Base-by-base conservation (phyloP, 2,329 filamentous ascomycete species). In the Aspergillus novofumigatus region DNA sequence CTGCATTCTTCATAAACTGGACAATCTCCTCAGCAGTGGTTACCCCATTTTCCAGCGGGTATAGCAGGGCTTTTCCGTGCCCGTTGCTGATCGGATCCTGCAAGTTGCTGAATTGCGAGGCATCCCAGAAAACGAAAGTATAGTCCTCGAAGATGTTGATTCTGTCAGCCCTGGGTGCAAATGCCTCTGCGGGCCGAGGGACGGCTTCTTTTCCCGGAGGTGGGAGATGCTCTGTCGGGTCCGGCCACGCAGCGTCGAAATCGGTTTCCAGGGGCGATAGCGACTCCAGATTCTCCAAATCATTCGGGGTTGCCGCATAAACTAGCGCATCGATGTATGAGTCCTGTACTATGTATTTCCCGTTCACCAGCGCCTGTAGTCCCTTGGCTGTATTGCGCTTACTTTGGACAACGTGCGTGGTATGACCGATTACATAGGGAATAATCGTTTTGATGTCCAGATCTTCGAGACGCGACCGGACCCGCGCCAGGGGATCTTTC, bases 321-420 rank as follows among this genome's bases (percentile, higher is more conserved):
- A 86, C 79, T 0, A 97, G 76, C 0, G 88, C 88, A 60, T 92
- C 85, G 14, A 96, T 79, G 64, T 89, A 97, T 0, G 83, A 78
- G 38, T 83, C 81, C 3, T 85, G 85, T 10, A 97, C 91, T 45
- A 97, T 87, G 64, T 86, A 85, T 72, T 83, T 88, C 14, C 85
- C 91, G 66, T 92, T 89, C 41, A 97, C 87, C 9, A 99, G 79
- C 1, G 91, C 93, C 69, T 95, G 91, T 2, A 99, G 80, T 0
- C 90, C 91, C 63, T 91, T 92, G 0, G 92, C 84, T 0, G 91
- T 93, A 71, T 97, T 99, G 50, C 94, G 84, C 75, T 96, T 97
- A 71, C 86, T 90, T 7, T 91, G 87, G 35, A 97, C 86, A 10
- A 96, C 89, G 72, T 97, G 92, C 0, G 93, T 96, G 0, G 93